These are phyloP conservation scores for Cladobotryum protrusum DNA, from an alignment of 2,329 filamentous ascomycete genomes.

Conservation along the genomic window DNA sequence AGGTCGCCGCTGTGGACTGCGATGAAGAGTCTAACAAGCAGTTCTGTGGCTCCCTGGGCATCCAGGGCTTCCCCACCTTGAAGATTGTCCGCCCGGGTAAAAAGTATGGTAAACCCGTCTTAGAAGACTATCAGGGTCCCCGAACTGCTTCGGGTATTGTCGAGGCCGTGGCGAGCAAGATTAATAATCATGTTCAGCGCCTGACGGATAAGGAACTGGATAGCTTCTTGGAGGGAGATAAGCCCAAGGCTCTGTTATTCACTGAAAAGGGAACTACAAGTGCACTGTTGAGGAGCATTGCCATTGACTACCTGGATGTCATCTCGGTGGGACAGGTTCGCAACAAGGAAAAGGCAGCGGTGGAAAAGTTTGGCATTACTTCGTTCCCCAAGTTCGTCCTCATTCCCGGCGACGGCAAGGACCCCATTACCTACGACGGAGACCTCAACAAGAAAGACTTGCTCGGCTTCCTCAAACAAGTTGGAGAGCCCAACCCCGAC, in stretches of 20 bases:
- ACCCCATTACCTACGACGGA: slow-evolving; percentile 69
- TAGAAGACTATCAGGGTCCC: slow-evolving; percentile 86
- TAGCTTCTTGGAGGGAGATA: slow-evolving; percentile 65
- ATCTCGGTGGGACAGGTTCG: slow-evolving; percentile 78
- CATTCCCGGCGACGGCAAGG: slow-evolving; percentile 62
- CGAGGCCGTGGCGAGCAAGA: slow-evolving; percentile 76
- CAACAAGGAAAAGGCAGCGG: slow-evolving; percentile 66
- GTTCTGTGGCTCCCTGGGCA: slow-evolving; percentile 76
- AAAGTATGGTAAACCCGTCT: slow-evolving; percentile 67
- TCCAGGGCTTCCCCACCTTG: slow-evolving; percentile 91
- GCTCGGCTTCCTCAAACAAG: slow-evolving; percentile 74
- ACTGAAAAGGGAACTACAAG: slow-evolving; percentile 88
- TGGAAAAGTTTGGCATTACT: slow-evolving; percentile 67
- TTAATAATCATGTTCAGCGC: slow-evolving; percentile 84
- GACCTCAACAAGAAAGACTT: slow-evolving; percentile 81
- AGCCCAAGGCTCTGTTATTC: slow-evolving; percentile 83
- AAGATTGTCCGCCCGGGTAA: slow-evolving; percentile 87
- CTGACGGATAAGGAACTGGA: slow-evolving; percentile 75
- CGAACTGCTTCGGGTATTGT: slow-evolving; percentile 82
- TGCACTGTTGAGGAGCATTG: slow-evolving; percentile 73
- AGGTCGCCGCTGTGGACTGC: slow-evolving; percentile 91
- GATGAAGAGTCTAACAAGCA: slow-evolving; percentile 89
- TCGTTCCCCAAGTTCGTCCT: slow-evolving; percentile 78
- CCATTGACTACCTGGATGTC: slow-evolving; percentile 81
- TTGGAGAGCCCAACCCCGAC: slow-evolving; percentile 72